Conservation (phyloP, 129 eudicot species). For the Deinandra increscens region DNA sequence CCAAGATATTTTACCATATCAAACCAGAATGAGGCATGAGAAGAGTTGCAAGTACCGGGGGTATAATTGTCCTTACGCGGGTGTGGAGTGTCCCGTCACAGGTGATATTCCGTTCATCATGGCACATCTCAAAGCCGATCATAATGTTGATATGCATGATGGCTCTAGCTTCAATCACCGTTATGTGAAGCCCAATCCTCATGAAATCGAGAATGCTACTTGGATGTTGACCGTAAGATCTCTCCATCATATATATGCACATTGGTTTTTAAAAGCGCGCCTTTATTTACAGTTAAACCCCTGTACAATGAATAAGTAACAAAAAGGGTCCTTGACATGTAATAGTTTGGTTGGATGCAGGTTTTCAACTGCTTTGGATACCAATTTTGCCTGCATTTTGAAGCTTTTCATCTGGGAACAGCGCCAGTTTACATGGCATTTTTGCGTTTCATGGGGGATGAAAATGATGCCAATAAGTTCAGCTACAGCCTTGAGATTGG, state of each 20-base stretch:
- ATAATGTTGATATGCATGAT: constrained; percentile 65
- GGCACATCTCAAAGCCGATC: constrained; percentile 55
- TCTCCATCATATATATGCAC: not conserved
- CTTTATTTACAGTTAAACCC: not conserved
- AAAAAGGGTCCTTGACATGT: not conserved
- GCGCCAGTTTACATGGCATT: constrained; percentile 73
- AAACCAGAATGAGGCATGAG: constrained; percentile 49
- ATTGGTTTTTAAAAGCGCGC: too few relatives aligned
- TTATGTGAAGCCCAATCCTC: constrained; percentile 62
- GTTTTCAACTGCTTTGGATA: constrained; percentile 15
- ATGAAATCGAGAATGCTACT: constrained; percentile 67
- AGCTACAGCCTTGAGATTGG: constrained; percentile 61
- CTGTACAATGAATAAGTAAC: not conserved
- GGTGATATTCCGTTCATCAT: constrained; percentile 65
- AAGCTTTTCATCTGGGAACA: constrained; percentile 54
- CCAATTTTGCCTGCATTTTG: constrained; percentile 51
- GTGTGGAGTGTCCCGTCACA: constrained; percentile 50
- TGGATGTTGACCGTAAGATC: constrained; percentile 66
- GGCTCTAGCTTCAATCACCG: constrained; percentile 66
- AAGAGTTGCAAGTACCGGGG: constrained; percentile 55
- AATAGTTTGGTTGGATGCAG: not conserved
- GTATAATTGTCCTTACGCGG: constrained; percentile 66
- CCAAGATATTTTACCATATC: constrained; percentile 55
- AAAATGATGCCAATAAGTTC: constrained; percentile 57
- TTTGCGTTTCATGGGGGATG: constrained; percentile 67